Conservation (phyloP, 345 rosid species). For the Salix purpurea region DNA sequence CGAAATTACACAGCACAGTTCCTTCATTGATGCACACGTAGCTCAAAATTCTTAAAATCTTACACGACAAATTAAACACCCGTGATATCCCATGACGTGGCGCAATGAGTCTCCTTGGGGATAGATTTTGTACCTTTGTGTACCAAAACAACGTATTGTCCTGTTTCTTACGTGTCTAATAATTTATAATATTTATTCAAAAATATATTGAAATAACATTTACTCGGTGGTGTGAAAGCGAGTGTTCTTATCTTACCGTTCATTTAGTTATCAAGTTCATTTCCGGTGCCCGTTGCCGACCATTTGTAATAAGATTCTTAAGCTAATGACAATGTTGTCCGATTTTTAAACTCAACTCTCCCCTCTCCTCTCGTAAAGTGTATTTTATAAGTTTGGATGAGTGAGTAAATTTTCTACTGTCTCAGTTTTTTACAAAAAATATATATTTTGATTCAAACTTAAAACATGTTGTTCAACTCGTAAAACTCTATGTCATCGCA, state of each 20-base stretch:
- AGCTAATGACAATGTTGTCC: background rate
- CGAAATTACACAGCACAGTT: background rate
- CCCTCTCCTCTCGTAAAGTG: too few relatives aligned
- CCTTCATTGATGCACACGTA: background rate
- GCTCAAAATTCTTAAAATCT: background rate
- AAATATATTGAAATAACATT: too few relatives aligned
- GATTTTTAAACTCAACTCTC: background rate
- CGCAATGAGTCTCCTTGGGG: background rate
- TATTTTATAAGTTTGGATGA: too few relatives aligned
- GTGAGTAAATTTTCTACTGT: fast-evolving
- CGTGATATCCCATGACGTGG: background rate
- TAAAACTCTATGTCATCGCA: too few relatives aligned
- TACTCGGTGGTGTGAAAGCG: too few relatives aligned
- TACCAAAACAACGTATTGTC: background rate
- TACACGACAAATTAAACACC: background rate
- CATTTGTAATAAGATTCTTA: background rate
- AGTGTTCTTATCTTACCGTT: too few relatives aligned
- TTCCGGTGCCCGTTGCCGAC: background rate
- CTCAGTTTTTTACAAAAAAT: fast-evolving
- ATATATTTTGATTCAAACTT: fast-evolving
- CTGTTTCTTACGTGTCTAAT: background rate
- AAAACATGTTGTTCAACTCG: fast-evolving
- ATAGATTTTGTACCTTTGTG: background rate
- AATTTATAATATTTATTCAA: too few relatives aligned
- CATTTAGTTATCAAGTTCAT: too few relatives aligned